Evolutionary conservation across 148 eudicot species (phyloP), one percentile per base, ranked within the genome.

Genomic region (Limonium bicolor): DNA sequence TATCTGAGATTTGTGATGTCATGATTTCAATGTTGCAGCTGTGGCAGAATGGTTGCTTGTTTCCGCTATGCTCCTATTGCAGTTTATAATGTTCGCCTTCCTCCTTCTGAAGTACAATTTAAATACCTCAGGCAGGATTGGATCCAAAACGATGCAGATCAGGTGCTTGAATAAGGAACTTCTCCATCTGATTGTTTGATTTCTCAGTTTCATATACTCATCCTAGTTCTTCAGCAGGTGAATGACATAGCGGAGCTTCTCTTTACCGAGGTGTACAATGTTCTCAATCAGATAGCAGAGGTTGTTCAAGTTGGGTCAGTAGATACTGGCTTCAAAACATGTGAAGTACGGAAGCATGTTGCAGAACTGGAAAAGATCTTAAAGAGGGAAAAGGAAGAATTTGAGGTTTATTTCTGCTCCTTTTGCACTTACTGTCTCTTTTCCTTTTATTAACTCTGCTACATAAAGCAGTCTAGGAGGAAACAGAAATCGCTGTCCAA

Each of bases 31-130:
- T 41, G 13, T 13, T 77, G 73, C 82, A 92, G 99, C 31, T 75
- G 75, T 56, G 99, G 94, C 30, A 70, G 69, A 46, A 85, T 92
- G 99, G 94, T 92, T 59, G 99, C 95, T 51, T 92, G 99, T 68
- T 92, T 92, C 69, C 99, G 99, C 19, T 92, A 92, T 72, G 86
- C 95, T 33, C 79, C 99, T 28, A 92, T 85, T 56, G 66, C 81
- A 47, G 90, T 85, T 66, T 87, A 84, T 56, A 78, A 88, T 3
- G 86, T 92, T 22, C 72, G 54, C 58, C 90, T 92, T 47, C 99
- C 99, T 36, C 99, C 86, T 4, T 43, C 67, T 35, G 76, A 78
- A 57, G 80, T 92, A 25, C 94, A 85, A 49, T 92, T 92, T 65
- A 69, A 60, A 58, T 71, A 64, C 46, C 76, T 59, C 56, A 69